These are phyloP conservation scores for Haplosporangium sp. DNA, from an alignment of 371 early-diverging fungal species.

Conservation along the genomic window DNA sequence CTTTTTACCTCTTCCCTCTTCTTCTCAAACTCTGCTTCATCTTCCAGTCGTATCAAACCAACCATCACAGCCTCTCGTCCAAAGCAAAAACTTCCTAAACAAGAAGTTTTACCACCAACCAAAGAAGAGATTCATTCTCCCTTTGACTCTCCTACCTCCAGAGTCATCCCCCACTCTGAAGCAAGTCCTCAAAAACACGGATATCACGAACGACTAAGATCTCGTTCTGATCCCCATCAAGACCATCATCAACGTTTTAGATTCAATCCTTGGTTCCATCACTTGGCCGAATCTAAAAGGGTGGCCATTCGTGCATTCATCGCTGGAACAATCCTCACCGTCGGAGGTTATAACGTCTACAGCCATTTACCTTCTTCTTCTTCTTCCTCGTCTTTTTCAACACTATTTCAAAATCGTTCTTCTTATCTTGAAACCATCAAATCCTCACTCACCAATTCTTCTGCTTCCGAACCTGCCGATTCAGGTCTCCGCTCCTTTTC, in stretches of 20 bases:
- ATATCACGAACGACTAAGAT: conserved; percentile 7
- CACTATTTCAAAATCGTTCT: neutral
- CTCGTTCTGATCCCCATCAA: conserved; percentile 4
- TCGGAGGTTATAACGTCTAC: conserved; percentile 1
- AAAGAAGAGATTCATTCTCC: neutral
- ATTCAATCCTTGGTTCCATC: conserved; percentile 34
- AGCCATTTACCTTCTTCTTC: neutral
- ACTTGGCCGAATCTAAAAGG: conserved; percentile 8
- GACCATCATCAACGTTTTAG: conserved; percentile 4
- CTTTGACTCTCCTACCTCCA: neutral
- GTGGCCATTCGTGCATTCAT: conserved; percentile 26
- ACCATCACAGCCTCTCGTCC: conserved; percentile 25
- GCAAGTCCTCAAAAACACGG: neutral
- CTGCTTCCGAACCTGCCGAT: conserved; percentile 1
- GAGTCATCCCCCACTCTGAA: conserved; percentile 1
- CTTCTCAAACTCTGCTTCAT: conserved; percentile 28
- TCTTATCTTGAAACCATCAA: neutral
- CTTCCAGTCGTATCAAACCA: conserved; percentile 17
- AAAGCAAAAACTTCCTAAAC: conserved; percentile 11
- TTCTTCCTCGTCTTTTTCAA: neutral
- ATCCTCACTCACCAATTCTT: conserved; percentile 12
- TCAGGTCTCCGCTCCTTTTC: conserved; percentile 1
- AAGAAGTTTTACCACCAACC: conserved; percentile 28
- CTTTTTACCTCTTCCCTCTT: conserved; percentile 2
- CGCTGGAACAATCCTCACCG: conserved; percentile 5